Base-by-base conservation (phyloP, 345 rosid genomes). In the Heritiera littoralis region DNA sequence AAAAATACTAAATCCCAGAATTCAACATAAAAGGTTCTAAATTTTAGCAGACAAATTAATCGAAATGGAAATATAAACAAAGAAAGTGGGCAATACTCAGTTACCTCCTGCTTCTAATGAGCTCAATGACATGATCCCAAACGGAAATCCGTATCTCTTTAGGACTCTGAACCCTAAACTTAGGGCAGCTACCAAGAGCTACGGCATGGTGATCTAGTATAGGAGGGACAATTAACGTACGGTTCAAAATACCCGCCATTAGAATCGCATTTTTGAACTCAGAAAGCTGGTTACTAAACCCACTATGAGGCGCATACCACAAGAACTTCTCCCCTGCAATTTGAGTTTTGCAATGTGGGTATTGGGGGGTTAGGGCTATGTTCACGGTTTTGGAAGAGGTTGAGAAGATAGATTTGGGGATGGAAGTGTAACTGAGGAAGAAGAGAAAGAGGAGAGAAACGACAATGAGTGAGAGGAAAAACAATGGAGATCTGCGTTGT, bases 141-240 rank as follows among this genome's bases (percentile, higher is more conserved):
- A 89, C 94, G 0, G 94, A 82, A 74, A 83, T 1, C 45, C 97
- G 86, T 17, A 94, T 88, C 81, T 88, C 90, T 20, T 77, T 83
- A 8, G 97, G 86, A 14, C 9, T 81, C 68, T 69, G 81, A 78
- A 96, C 95, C 91, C 99, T 89, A 78, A 96, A 92, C 83, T 94
- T 96, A 3, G 99, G 98, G 85, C 99, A 96, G 79, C 97, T 96
- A 6, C 97, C 99, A 10, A 96, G 97, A 76, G 89, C 95, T 17
- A 96, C 89, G 2, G 98, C 99, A 70, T 96, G 97, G 86, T 96
- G 98, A 83, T 92, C 93, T 4, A 96, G 92, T 54, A 96, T 80
- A 51, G 99, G 99, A 76, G 98, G 97, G 48, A 96, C 84, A 59
- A 92, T 81, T 72, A 96, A 78, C 17, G 99, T 92, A 81, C 99